Percentiles rank a stretch among this genome's conserved stretches.
These are phyloP conservation scores for Neoboletus brunneissimus DNA, from an alignment of 768 basidiomycete species.

Conservation along the genomic window DNA sequence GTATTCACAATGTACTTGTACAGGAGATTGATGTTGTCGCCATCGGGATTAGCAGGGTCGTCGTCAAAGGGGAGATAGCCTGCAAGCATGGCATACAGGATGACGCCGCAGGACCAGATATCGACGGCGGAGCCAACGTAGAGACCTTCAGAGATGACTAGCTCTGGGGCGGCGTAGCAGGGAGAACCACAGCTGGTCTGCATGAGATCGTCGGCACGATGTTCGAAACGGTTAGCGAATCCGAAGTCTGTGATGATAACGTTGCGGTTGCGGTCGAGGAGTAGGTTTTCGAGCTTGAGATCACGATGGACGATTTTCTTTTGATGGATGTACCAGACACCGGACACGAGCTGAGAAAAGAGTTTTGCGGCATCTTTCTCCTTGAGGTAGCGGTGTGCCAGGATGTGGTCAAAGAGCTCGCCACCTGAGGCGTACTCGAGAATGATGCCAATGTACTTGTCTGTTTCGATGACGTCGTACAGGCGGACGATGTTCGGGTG, in stretches of 20 bases:
- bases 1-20: constrained; percentile 99
- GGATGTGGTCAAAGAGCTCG: constrained; percentile 97
- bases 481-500: constrained; percentile 98
- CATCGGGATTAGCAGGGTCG: constrained; percentile 97
- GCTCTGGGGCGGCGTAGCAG: constrained; percentile 97
- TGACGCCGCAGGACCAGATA: constrained; percentile 96
- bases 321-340: constrained; percentile 98
- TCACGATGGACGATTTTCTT: constrained; percentile 99
- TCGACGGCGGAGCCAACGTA: constrained; percentile 98
- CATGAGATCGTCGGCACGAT: constrained; percentile 92
- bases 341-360: constrained; percentile 96
- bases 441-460: constrained; percentile 99
- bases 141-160: constrained; percentile 95
- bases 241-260: constrained; percentile 99
- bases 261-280: constrained; percentile 95
- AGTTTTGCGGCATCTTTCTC: constrained; percentile 94
- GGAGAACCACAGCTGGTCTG: constrained; percentile 96
- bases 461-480: constrained; percentile 98
- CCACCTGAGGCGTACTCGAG: constrained; percentile 98
- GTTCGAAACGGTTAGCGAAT: constrained; percentile 97
- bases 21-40: constrained; percentile 97
- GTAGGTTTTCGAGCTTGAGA: constrained; percentile 96
- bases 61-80: constrained; percentile 99
- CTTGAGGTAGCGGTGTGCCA: constrained; percentile 93
- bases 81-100: constrained; percentile 94